Evolutionary conservation across 495 filamentous ascomycete genomes (phyloP).

Genomic region (Penicillium cosmopolitanum): DNA sequence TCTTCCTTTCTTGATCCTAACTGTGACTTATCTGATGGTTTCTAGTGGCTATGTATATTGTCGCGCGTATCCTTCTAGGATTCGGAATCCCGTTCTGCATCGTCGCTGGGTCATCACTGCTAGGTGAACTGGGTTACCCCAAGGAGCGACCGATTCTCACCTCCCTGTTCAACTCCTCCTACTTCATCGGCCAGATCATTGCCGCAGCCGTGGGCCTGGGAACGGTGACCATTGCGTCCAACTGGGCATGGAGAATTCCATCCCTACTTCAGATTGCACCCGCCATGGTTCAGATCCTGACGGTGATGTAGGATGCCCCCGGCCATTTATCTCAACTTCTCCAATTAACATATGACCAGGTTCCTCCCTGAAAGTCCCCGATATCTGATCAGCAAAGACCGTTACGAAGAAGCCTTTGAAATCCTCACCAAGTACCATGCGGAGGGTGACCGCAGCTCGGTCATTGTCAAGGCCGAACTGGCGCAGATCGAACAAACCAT

Average conservation of each 20-base stretch:
- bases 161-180: conserved; percentile 68
- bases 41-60: conserved; percentile 62
- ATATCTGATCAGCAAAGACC: conserved; percentile 62
- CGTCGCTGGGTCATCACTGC: conserved; percentile 63
- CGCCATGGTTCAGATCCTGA: conserved; percentile 30
- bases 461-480: conserved; percentile 63
- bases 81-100: conserved; percentile 69
- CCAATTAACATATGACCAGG: conserved; percentile 22
- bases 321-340: background rate
- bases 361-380: conserved; percentile 64
- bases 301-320: conserved; percentile 41
- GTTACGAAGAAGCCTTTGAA: conserved; percentile 57
- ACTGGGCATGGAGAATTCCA: conserved; percentile 70
- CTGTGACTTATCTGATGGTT: background rate
- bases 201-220: conserved; percentile 62
- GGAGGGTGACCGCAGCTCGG: conserved; percentile 55
- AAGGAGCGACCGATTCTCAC: conserved; percentile 68
- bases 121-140: conserved; percentile 69
- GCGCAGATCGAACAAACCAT: conserved; percentile 64
- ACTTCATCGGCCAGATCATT: conserved; percentile 64
- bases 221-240: conserved; percentile 55
- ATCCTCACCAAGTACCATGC: conserved; percentile 66
- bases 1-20: background rate
- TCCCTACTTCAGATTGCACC: conserved; percentile 58
- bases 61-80: conserved; percentile 66